Evolutionary conservation across 768 basidiomycete species (phyloP).

Genomic region (Leccinum obscurum): DNA sequence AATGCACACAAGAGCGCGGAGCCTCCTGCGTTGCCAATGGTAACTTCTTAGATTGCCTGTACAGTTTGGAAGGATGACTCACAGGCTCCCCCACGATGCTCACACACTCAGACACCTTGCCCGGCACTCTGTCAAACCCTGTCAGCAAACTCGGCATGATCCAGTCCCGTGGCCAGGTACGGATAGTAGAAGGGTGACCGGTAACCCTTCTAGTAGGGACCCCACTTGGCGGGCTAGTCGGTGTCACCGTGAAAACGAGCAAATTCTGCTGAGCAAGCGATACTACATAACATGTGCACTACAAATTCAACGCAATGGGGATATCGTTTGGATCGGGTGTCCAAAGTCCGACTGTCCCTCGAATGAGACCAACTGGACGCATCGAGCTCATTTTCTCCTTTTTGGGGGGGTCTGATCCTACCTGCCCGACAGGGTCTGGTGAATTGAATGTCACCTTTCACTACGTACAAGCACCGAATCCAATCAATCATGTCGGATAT

Average conservation of each 20-base stretch:
- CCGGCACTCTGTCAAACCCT: background rate
- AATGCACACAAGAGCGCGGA: background rate
- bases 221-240: background rate
- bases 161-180: background rate
- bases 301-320: background rate
- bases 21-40: background rate
- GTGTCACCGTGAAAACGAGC: background rate
- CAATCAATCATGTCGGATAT: background rate
- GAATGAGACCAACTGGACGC: background rate
- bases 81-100: background rate
- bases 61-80: background rate
- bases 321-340: background rate
- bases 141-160: background rate
- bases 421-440: background rate
- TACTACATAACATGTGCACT: background rate
- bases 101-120: background rate
- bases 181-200: background rate
- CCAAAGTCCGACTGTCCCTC: background rate
- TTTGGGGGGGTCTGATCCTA: background rate
- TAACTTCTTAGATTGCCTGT: background rate
- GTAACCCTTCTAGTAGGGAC: background rate
- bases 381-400: background rate
- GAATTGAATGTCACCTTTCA: background rate
- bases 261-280: background rate
- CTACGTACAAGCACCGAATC: background rate